Percentiles rank a stretch among this genome's conserved stretches.
Evolutionary conservation across 2,329 filamentous ascomycete genomes (phyloP).

Genomic region (Paecilomyces dactylethromorphus): DNA sequence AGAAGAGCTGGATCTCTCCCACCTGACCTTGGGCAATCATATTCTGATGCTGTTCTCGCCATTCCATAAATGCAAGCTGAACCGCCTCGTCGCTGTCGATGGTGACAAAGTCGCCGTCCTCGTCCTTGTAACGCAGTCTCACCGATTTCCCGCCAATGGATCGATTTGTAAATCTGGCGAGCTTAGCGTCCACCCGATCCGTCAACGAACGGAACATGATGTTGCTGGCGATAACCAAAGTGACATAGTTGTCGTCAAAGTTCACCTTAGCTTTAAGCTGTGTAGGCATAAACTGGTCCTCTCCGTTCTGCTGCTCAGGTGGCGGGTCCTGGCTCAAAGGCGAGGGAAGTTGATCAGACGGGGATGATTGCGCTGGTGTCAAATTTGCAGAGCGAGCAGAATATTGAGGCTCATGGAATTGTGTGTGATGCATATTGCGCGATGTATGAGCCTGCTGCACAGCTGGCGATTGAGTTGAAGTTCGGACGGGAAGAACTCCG

Average conservation of each 20-base stretch:
- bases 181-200: slow-evolving; percentile 92
- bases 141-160: slow-evolving; percentile 77
- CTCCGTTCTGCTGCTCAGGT: slow-evolving; percentile 13
- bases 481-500: slow-evolving; percentile 59
- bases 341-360: slow-evolving; percentile 25
- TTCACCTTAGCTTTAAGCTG: slow-evolving; percentile 96
- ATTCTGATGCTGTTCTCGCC: slow-evolving; percentile 68
- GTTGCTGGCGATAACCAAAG: slow-evolving; percentile 91
- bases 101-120: slow-evolving; percentile 86
- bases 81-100: slow-evolving; percentile 96
- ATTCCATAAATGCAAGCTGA: slow-evolving; percentile 89
- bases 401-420: slow-evolving; percentile 35
- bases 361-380: slow-evolving; percentile 9
- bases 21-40: slow-evolving; percentile 60
- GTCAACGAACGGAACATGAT: slow-evolving; percentile 91
- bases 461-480: slow-evolving; percentile 65
- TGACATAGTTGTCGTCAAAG: slow-evolving; percentile 85
- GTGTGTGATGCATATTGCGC: slow-evolving; percentile 36
- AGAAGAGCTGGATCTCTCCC: slow-evolving; percentile 86
- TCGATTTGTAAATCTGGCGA: slow-evolving; percentile 76
- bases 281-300: slow-evolving; percentile 50
- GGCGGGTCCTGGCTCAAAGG: slow-evolving; percentile 22
- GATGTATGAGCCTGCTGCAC: slow-evolving; percentile 51
- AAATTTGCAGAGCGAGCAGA: slow-evolving; percentile 22
- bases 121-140: slow-evolving; percentile 83